A percentile compares a stretch with the other conserved stretches of the same genome.
phyloP scores from a whole-genome alignment of 2,329 filamentous ascomycete species.

The Fusarium odoratissimum region DNA sequence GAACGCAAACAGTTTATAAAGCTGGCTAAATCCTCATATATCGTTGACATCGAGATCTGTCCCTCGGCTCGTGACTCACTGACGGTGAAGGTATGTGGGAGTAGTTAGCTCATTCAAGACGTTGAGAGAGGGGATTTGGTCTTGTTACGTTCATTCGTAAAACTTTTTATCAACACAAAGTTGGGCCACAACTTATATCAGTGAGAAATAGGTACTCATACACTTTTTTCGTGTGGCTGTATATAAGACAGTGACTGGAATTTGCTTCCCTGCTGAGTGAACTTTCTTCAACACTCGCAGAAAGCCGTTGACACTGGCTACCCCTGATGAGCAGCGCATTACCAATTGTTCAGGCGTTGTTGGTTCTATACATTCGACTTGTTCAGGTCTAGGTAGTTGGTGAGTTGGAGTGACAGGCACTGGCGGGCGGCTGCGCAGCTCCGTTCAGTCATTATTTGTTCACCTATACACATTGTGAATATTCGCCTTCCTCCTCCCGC shows the following conservation, averaged over 20 bases:
- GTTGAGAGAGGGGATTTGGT: background rate
- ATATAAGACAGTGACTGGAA: background rate
- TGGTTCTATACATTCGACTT: background rate
- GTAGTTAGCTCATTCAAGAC: conserved; percentile 13
- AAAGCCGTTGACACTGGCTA: background rate
- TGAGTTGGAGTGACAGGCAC: conserved; percentile 5
- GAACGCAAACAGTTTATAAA: conserved; percentile 6
- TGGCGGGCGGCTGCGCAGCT: conserved; percentile 1
- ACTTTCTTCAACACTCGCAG: background rate
- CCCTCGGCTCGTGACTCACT: conserved; percentile 25
- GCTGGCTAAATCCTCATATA: background rate
- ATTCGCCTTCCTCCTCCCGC: background rate
- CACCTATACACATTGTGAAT: background rate
- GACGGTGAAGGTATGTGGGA: background rate
- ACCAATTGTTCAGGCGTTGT: background rate
- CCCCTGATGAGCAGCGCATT: background rate
- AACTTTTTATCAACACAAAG: background rate
- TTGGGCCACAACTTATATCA: background rate
- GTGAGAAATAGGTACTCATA: background rate
- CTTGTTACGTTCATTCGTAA: background rate
- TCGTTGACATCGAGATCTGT: conserved; percentile 26
- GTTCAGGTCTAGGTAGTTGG: background rate
- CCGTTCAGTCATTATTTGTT: background rate
- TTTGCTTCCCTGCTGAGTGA: background rate
- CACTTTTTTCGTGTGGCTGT: no score